These are phyloP conservation scores for Fusarium avenaceum DNA, from an alignment of 2,329 filamentous ascomycete species.

Conservation along the genomic window DNA sequence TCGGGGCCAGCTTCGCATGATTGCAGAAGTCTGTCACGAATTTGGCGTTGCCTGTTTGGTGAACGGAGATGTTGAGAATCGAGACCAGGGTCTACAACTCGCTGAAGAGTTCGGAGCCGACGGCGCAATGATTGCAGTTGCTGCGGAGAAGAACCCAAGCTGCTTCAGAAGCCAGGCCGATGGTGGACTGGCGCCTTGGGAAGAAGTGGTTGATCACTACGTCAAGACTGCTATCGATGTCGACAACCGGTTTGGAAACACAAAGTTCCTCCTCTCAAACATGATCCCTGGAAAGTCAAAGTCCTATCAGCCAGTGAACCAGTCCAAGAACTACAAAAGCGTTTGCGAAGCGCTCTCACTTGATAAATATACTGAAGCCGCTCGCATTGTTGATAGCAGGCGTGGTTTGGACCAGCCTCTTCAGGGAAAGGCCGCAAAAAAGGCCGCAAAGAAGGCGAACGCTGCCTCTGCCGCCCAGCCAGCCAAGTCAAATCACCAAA, in stretches of 20 bases:
- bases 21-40: conserved; percentile 82
- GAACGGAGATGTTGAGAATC: conserved; percentile 89
- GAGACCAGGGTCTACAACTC: conserved; percentile 78
- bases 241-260: conserved; percentile 91
- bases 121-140: conserved; percentile 96
- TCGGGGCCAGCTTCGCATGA: conserved; percentile 86
- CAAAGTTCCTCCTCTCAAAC: conserved; percentile 89
- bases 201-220: conserved; percentile 82
- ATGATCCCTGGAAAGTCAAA: conserved; percentile 85
- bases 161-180: conserved; percentile 80
- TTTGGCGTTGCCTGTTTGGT: conserved; percentile 92
- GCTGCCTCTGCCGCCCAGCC: conserved; percentile 63
- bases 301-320: conserved; percentile 71
- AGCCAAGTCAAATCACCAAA: conserved; percentile 55
- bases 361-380: conserved; percentile 72
- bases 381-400: conserved; percentile 73
- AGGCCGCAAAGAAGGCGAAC: conserved; percentile 53
- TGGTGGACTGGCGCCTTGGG: conserved; percentile 81
- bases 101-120: conserved; percentile 87
- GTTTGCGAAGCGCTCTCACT: conserved; percentile 75
- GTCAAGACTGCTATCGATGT: conserved; percentile 78
- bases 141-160: conserved; percentile 91
- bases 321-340: conserved; percentile 78
- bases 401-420: conserved; percentile 70
- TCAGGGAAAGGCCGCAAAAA: conserved; percentile 54